Evolutionary conservation across 192 early-diverging fungal genomes (phyloP), one percentile per base, ranked within the genome.

Genomic region (Phlyctochytrium planicorne): DNA sequence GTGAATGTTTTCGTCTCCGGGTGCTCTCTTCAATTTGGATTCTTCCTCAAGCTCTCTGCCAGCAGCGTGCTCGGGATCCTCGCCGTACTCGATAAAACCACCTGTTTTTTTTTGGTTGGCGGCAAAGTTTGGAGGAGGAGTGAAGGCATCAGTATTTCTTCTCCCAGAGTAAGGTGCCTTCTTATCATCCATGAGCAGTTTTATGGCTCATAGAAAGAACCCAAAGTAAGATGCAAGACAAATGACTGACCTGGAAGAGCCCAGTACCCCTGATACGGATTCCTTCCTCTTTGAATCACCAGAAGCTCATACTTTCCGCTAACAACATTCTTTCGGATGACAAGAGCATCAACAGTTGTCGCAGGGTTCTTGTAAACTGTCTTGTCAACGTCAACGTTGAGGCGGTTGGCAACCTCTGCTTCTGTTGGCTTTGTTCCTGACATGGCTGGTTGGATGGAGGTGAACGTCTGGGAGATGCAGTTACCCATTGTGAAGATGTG

Each of bases 71-170:
- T 35, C 50, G 34, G 61, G 61, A 34, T 62, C 61, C 25, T 62
- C 61, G 34, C 50, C 50, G 50, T 62, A 62, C 23, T 62, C 61
- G 23, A 62, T 55, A 34, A 62, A 62, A 4, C 61, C 61, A 34
- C 61, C 61, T 62, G 25, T 14, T 31, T 17, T 10, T 59, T 59
- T 27, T 10, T n/a, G n/a, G 40, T 14, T 47, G 40, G 40, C 6
- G 40, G 10, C 40, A 20, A 47, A 20, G 40, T 47, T 47, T n/a
- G n/a, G n/a, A n/a, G n/a, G n/a, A n/a, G n/a, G n/a, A n/a, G n/a
- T n/a, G n/a, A n/a, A n/a, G n/a, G n/a, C n/a, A n/a, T n/a, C n/a
- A n/a, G n/a, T n/a, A n/a, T n/a, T n/a, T n/a, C n/a, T n/a, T n/a
- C n/a, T n/a, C n/a, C n/a, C n/a, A n/a, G n/a, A n/a, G n/a, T n/a